Base-by-base conservation (phyloP, 768 basidiomycete species). In the Pisolithus sp. region DNA sequence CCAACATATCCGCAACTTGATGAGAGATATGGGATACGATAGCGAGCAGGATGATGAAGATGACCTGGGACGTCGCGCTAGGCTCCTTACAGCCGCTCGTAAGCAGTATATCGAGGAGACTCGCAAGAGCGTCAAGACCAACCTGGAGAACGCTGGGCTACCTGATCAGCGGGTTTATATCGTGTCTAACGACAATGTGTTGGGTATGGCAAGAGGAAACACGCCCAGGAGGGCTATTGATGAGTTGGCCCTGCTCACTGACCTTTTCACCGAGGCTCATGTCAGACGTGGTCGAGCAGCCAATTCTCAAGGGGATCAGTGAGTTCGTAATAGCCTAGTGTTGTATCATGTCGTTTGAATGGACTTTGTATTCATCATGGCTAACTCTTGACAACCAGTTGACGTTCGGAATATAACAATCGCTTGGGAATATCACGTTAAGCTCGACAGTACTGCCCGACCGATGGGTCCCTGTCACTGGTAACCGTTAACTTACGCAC, bases 151-250 rank as follows among this genome's bases (percentile, higher is more conserved):
- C 4, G 58, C 63, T 0, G 55, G 57, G 4, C 36, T 66, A 0
- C 53, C 62, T 1, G 34, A 61, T 15, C 61, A 63, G 39, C 62
- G 53, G 6, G 66, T 67, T 0, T 66, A 66, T 30, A 59, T 66
- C 6, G 48, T 66, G 31, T 67, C 65, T 5, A 58, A 57, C 48
- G 26, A 51, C 30, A 45, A 57, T 0, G 23, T 66, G 43, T 37
- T 55, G 20, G 23, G 38, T 17, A 46, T 63, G 17, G 49, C 59
- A 26, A 46, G n/a, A 36, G 46, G 47, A 10, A 56, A 54, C 24
- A 26, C 26, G 3, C 52, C 59, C 36, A 59, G 38, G 51, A 56
- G 52, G 37, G 21, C 49, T 13, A 56, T 59, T 5, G 59, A 59
- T 20, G 59, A 59, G 24, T 18, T 53, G n/a, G 53, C 49, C 8